Evolutionary conservation across 164 flowering plant genomes (phyloP), one percentile per base, ranked within the genome.

Genomic region (Vitis cinerea): DNA sequence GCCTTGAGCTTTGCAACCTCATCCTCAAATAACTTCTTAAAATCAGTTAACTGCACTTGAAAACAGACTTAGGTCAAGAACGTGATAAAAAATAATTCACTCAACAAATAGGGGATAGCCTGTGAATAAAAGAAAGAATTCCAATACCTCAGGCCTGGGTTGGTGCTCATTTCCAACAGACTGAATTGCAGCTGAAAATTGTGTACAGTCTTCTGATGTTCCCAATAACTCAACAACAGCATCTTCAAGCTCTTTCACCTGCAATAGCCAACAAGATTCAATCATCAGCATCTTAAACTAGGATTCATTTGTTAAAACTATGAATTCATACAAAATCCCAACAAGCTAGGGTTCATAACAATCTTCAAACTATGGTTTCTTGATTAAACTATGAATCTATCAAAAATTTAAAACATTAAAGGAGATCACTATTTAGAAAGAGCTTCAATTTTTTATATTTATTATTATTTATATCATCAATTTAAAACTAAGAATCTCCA

Each of bases 201-300:
- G 74, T 1, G 68, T 16, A 72, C 86, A 87, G 9, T 85, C 87
- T 47, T 84, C 87, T 17, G 77, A 81, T 8, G 83, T 37, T 57
- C 69, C 78, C 77, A 90, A 61, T 82, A 94, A 74, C 68, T 89
- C 86, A 47, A 84, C 59, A 49, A 83, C 81, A 11, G 81, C 79
- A 62, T 76, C 84, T 79, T 92, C 97, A 61, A 94, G 87, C 72
- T 84, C 82, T 77, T 84, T 86, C 69, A 94, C 95, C 97, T 90
- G 77, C 14, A 78, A 30, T 23, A 23, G 27, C 27, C 27, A 23
- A 23, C 10, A 64, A 65, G 50, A 37, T 63, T 50, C 29, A 70
- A 6, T n/a, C 48, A 58, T 31, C 55, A 48, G 50, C 14, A 47
- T 7, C 16, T 7, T 4, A 23, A 57, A 54, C 10, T 8, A 10